phyloP scores from a whole-genome alignment of 192 early-diverging fungal genomes.

The Anaeromyces robustus region DNA sequence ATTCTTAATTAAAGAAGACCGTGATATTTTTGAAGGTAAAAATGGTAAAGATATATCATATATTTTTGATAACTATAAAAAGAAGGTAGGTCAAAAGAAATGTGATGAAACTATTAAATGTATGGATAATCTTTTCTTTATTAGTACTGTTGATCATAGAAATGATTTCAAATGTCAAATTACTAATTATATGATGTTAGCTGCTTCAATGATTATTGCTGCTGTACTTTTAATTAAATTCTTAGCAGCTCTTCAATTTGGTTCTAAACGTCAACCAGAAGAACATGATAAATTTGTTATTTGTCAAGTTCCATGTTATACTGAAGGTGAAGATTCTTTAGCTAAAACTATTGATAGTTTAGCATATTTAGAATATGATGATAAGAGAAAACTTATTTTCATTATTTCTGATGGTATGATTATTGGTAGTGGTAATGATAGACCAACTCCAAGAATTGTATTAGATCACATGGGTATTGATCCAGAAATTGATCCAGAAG shows the following conservation, averaged over 20 bases:
- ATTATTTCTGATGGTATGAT: slow-evolving; percentile 95
- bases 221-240: slow-evolving; percentile 82
- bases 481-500: slow-evolving; percentile 54
- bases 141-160: slow-evolving; percentile 71
- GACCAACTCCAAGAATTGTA: slow-evolving; percentile 90
- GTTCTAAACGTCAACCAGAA: slow-evolving; percentile 55
- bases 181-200: neutral
- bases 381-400: slow-evolving; percentile 94
- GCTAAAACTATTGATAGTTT: slow-evolving; percentile 84
- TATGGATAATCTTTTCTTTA: slow-evolving; percentile 68
- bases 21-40: slow-evolving; percentile 46
- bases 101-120: slow-evolving; percentile 32
- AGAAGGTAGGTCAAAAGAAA: slow-evolving; percentile 20
- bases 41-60: slow-evolving; percentile 53
- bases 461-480: slow-evolving; percentile 89
- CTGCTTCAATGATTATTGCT: neutral
- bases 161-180: slow-evolving; percentile 55
- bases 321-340: slow-evolving; percentile 89
- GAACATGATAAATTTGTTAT: slow-evolving; percentile 83
- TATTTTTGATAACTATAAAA: slow-evolving; percentile 36
- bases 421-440: slow-evolving; percentile 90
- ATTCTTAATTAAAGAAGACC: slow-evolving; percentile 28
- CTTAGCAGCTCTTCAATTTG: slow-evolving; percentile 79
- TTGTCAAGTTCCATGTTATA: slow-evolving; percentile 92
- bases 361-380: slow-evolving; percentile 78